Percentiles rank a stretch among this genome's conserved stretches.
phyloP scores from a whole-genome alignment of 345 rosid genomes.

The Psidium friedrichsthalianum region DNA sequence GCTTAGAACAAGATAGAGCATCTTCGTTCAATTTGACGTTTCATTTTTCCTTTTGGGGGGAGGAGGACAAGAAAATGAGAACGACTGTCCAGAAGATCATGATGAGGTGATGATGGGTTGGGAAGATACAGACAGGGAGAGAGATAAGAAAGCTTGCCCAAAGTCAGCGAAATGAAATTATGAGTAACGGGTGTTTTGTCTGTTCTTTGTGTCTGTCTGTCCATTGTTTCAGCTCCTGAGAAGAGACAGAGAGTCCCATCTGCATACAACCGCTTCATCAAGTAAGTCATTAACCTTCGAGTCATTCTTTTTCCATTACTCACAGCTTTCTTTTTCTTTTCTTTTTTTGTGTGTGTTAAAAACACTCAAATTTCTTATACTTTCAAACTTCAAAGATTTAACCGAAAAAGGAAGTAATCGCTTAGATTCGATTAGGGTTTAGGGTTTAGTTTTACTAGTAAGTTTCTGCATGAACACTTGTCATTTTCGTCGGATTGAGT shows the following conservation, averaged over 20 bases:
- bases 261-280: constrained; percentile 99
- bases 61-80: neutral
- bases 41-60: constrained; percentile 10
- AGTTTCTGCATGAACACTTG: neutral
- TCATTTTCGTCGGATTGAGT: neutral
- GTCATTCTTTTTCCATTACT: neutral
- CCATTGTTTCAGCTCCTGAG: constrained; percentile 81
- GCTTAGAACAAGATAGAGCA: neutral
- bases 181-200: constrained; percentile 14
- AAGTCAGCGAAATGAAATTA: constrained; percentile 17
- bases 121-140: neutral
- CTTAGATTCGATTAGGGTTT: neutral
- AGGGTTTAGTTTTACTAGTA: neutral
- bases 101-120: constrained; percentile 29
- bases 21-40: neutral
- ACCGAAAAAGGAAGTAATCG: neutral
- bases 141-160: constrained; percentile 23
- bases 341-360: neutral
- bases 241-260: constrained; percentile 99
- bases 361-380: neutral
- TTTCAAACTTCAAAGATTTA: neutral
- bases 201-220: constrained; percentile 8
- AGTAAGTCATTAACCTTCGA: constrained; percentile 33
- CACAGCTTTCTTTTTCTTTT: neutral
- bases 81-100: neutral